These are phyloP conservation scores for Eimeria maxima DNA, from an alignment of 169 alveolate species.

Conservation along the genomic window DNA sequence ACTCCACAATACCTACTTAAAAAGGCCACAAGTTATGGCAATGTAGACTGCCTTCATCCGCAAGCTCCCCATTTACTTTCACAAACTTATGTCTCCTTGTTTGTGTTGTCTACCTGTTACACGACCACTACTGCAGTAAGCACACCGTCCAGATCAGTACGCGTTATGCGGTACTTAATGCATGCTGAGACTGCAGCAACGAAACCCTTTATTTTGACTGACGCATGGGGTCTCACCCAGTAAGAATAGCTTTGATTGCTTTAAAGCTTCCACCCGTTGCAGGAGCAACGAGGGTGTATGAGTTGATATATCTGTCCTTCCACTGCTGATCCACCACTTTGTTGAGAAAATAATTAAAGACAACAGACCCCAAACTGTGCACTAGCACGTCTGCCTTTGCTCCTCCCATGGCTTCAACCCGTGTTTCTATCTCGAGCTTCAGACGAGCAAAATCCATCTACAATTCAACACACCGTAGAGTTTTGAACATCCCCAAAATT, in stretches of 20 bases:
- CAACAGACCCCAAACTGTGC: constrained; percentile 69
- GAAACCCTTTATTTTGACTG: not conserved
- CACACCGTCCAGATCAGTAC: not conserved
- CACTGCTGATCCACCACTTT: constrained; percentile 76
- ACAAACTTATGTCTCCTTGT: not conserved
- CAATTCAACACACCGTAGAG: not conserved
- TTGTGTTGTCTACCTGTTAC: not conserved
- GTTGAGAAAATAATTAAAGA: constrained; percentile 70
- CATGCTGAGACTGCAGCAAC: not conserved
- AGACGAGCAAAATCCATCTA: constrained; percentile 67
- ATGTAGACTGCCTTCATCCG: not conserved
- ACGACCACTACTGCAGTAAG: not conserved
- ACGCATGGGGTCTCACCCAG: constrained; percentile 62
- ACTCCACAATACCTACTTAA: not conserved
- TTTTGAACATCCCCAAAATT: not conserved
- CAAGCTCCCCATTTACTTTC: not conserved
- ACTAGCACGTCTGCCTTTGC: constrained; percentile 70
- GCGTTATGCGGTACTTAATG: not conserved
- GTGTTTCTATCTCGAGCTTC: constrained; percentile 68
- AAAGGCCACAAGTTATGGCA: not conserved
- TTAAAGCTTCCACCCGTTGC: constrained; percentile 83
- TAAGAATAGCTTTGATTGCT: constrained; percentile 74
- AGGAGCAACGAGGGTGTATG: constrained; percentile 62
- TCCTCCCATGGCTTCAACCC: constrained; percentile 53
- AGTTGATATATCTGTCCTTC: constrained; percentile 79